A percentile compares a stretch with the other conserved stretches of the same genome.
Evolutionary conservation across 805 yeast species (phyloP).

Genomic region (Ogataea pini): DNA sequence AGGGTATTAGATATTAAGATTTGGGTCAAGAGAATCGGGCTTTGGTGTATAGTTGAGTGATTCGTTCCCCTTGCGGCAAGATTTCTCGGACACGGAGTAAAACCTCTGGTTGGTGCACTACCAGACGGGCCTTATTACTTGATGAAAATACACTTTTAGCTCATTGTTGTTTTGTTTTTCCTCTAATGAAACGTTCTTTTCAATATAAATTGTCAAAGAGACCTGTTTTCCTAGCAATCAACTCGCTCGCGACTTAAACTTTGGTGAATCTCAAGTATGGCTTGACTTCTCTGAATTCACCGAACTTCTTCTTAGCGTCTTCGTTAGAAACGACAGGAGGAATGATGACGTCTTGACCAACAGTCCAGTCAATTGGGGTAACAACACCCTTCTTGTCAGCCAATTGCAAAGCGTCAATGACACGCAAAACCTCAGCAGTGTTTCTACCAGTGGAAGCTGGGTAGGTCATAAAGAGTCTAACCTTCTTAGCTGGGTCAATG

Average conservation of each 20-base stretch:
- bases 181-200: background rate
- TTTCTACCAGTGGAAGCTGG: constrained; percentile 96
- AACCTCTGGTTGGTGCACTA: constrained; percentile 3
- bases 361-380: constrained; percentile 90
- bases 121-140: too few species aligned
- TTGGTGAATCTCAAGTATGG: constrained; percentile 83
- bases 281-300: constrained; percentile 81
- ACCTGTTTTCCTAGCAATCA: background rate
- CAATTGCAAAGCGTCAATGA: constrained; percentile 81
- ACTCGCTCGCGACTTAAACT: constrained; percentile 17
- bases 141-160: too few species aligned
- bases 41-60: too few species aligned
- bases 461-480: constrained; percentile 82
- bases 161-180: too few species aligned
- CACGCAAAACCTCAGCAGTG: constrained; percentile 89
- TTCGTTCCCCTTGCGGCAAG: background rate
- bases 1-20: too few species aligned
- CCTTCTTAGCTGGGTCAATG: constrained; percentile 87
- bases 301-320: constrained; percentile 79
- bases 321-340: constrained; percentile 84
- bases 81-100: background rate
- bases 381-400: constrained; percentile 83
- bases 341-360: constrained; percentile 88
- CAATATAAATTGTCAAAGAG: background rate
- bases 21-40: background rate